Percentiles rank a stretch among this genome's conserved stretches.
phyloP scores from a whole-genome alignment of 1,284 basidiomycete species.

The Porogramme epimiltina region DNA sequence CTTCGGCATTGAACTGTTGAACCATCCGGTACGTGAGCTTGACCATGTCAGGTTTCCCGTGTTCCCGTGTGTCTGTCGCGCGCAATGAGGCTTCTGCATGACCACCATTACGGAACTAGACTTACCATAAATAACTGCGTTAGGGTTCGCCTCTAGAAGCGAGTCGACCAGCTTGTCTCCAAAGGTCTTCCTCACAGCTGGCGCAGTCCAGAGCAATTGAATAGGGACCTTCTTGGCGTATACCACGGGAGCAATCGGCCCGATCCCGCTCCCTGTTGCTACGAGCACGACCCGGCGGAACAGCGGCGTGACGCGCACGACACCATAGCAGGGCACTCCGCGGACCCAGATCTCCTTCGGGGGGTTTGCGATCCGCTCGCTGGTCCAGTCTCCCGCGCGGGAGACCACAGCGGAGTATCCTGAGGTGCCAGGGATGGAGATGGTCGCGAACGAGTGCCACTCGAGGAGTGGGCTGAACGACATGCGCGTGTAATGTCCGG shows the following conservation, averaged over 20 bases:
- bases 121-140: slow-evolving; percentile 56
- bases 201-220: slow-evolving; percentile 58
- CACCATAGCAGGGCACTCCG: slow-evolving; percentile 55
- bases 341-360: slow-evolving; percentile 56
- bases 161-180: slow-evolving; percentile 56
- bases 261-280: slow-evolving; percentile 62
- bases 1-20: slow-evolving; percentile 60
- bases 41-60: slow-evolving; percentile 64
- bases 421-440: slow-evolving; percentile 49
- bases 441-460: slow-evolving; percentile 64
- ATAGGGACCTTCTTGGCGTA: slow-evolving; percentile 50
- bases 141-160: slow-evolving; percentile 50
- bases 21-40: slow-evolving; percentile 56
- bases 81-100: no score
- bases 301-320: slow-evolving; percentile 53
- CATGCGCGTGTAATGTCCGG: slow-evolving; percentile 56
- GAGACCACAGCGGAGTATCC: slow-evolving; percentile 60
- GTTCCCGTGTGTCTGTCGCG: slow-evolving; percentile 52
- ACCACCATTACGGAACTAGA: no score
- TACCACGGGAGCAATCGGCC: slow-evolving; percentile 55
- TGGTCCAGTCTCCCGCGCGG: slow-evolving; percentile 62
- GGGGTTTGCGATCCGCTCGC: slow-evolving; percentile 48
- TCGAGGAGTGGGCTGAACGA: slow-evolving; percentile 54
- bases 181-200: slow-evolving; percentile 57
- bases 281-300: slow-evolving; percentile 59